These are phyloP conservation scores for Artemisia tridentata DNA, from an alignment of 129 eudicot genomes.

Conservation along the genomic window DNA sequence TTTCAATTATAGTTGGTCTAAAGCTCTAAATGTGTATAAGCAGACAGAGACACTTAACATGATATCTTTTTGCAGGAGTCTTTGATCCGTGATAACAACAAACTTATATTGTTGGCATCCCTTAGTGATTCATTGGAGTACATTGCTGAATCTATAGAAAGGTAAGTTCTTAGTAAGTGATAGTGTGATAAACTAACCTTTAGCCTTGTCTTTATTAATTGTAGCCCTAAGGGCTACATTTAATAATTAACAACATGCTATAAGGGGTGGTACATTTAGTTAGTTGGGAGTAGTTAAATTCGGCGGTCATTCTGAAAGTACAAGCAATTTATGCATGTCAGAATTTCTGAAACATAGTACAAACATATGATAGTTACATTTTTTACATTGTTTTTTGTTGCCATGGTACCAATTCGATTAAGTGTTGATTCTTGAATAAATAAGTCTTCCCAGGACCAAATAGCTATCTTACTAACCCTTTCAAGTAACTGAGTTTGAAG, in stretches of 20 bases:
- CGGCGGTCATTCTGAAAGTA: too few species aligned
- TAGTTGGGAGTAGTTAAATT: too few species aligned
- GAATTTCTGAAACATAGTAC: background rate
- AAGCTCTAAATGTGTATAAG: slow-evolving; percentile 4
- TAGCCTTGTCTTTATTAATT: background rate
- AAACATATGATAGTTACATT: background rate
- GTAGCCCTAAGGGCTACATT: background rate
- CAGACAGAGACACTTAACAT: slow-evolving; percentile 23
- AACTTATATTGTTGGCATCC: slow-evolving; percentile 86
- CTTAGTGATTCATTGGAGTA: slow-evolving; percentile 97
- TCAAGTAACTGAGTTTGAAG: background rate
- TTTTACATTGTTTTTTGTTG: background rate
- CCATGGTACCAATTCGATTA: slow-evolving; percentile 1
- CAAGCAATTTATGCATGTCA: background rate
- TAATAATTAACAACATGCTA: too few species aligned
- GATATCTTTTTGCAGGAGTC: slow-evolving; percentile 59
- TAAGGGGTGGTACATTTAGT: too few species aligned
- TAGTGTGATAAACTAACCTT: background rate
- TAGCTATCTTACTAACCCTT: background rate
- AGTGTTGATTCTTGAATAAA: background rate
- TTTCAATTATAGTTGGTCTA: background rate
- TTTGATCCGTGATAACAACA: slow-evolving; percentile 94
- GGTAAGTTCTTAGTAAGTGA: slow-evolving; percentile 48
- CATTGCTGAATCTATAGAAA: slow-evolving; percentile 94
- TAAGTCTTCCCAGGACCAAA: background rate